Conservation (phyloP, 495 filamentous ascomycete genomes). For the Penicillium pulvis region DNA sequence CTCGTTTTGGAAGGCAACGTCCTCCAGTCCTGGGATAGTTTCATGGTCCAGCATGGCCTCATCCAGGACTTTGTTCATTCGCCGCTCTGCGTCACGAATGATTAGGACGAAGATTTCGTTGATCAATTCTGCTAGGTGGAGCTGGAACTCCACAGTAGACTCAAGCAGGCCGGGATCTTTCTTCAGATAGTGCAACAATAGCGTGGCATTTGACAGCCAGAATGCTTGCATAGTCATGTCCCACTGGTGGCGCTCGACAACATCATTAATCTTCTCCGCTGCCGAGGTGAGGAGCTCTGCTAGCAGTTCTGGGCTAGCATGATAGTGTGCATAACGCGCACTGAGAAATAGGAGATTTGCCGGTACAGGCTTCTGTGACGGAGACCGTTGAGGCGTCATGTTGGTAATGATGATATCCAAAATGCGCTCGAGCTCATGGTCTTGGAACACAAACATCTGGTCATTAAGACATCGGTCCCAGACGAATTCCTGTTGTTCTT, state of each 20-base stretch:
- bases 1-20: constrained; percentile 94
- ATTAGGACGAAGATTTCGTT: constrained; percentile 99
- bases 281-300: constrained; percentile 78
- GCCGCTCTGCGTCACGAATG: constrained; percentile 93
- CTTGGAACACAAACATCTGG: constrained; percentile 99
- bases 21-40: constrained; percentile 95
- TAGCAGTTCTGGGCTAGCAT: constrained; percentile 84
- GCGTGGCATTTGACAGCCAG: constrained; percentile 96
- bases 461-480: constrained; percentile 95
- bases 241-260: constrained; percentile 94
- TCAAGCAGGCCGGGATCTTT: constrained; percentile 84
- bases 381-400: constrained; percentile 95
- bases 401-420: constrained; percentile 96
- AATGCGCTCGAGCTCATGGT: constrained; percentile 84
- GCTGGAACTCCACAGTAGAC: constrained; percentile 86
- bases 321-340: constrained; percentile 95
- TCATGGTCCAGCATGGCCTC: constrained; percentile 95
- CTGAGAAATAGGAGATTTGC: constrained; percentile 96
- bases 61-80: constrained; percentile 95
- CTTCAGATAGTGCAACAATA: constrained; percentile 93
- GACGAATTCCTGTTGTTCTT: constrained; percentile 92
- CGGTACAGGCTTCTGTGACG: constrained; percentile 94
- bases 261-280: constrained; percentile 94
- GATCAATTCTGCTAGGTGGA: constrained; percentile 90
- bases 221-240: constrained; percentile 99